Evolutionary conservation across 495 filamentous ascomycete species (phyloP), one percentile per base, ranked within the genome.

Genomic region (Trichoderma asperelloides): DNA sequence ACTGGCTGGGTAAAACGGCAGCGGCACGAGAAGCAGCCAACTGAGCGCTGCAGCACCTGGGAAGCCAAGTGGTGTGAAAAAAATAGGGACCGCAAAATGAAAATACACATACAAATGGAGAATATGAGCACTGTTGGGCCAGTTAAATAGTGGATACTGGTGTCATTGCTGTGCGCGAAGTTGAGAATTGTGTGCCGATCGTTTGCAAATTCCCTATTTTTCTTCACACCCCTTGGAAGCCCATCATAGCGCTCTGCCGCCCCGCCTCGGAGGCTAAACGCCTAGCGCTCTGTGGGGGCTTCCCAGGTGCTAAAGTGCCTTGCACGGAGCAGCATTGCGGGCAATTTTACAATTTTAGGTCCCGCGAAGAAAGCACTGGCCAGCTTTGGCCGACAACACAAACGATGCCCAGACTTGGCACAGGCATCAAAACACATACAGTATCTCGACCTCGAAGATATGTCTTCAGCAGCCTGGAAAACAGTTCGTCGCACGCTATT

Each of bases 211-310:
- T n/a, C n/a, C n/a, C n/a, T n/a, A n/a, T n/a, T n/a, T 43, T 8
- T 15, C 8, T 8, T 8, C 40, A 43, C 40, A 43, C 9, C 9
- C 40, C 8, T 11, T 15, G 40, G 40, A 43, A 18, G 13, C 41
- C 18, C 5, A 18, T 45, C 16, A 45, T 18, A 45, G 41, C 41
- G 41, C 41, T 45, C 41, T 45, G 41, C 41, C 41, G 41, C 41
- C 49, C 49, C 49, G 21, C 49, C 49, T n/a, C n/a, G 49, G 49
- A 55, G 49, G 49, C 49, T 55, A 55, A 55, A 55, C 49, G n/a
- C 16, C 49, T 55, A 55, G 49, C n/a, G 49, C n/a, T 9, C 49
- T 21, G 49, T 23, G 49, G 49, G 21, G 49, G n/a, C n/a, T 12
- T 45, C 4, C 12, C 4, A 45, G 18, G 41, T 45, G 41, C 41